phyloP scores from a whole-genome alignment of 2,329 filamentous ascomycete species.

The Clarireedia hainanense region DNA sequence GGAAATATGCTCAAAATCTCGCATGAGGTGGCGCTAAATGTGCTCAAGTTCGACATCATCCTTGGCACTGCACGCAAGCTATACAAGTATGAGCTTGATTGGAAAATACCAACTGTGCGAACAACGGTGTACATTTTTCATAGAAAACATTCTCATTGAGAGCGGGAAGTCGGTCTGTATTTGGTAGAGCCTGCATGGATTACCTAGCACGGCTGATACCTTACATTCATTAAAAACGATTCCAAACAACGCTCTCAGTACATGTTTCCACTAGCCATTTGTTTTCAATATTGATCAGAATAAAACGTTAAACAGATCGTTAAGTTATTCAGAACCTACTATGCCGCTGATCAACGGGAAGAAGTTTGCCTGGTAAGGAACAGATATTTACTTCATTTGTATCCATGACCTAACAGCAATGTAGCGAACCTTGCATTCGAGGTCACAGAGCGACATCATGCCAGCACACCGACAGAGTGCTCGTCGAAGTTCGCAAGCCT shows the following conservation, averaged over 20 bases:
- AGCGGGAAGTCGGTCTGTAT: too few relatives aligned
- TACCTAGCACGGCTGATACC: too few relatives aligned
- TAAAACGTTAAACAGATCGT: background rate
- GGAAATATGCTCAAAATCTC: constrained; percentile 6
- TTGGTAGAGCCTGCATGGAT: too few relatives aligned
- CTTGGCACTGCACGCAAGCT: background rate
- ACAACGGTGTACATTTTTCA: too few relatives aligned
- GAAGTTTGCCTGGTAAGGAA: constrained; percentile 25
- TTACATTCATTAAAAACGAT: too few relatives aligned
- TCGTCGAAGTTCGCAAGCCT: constrained; percentile 25
- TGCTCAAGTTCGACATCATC: background rate
- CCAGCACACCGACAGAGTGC: constrained; percentile 20
- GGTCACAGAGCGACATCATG: constrained; percentile 25
- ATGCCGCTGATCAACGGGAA: constrained; percentile 26
- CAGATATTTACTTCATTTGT: background rate
- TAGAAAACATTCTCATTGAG: too few relatives aligned
- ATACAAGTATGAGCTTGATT: background rate
- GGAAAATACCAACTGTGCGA: background rate
- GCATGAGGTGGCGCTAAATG: background rate
- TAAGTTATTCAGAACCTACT: background rate
- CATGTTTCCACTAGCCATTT: background rate
- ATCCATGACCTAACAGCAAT: background rate
- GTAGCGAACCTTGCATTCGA: constrained; percentile 25
- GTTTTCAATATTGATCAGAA: background rate
- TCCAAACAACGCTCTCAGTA: too few relatives aligned